Evolutionary conservation across 805 yeast species (phyloP), one percentile per base, ranked within the genome.

Genomic region (Yarrowia osloensis): DNA sequence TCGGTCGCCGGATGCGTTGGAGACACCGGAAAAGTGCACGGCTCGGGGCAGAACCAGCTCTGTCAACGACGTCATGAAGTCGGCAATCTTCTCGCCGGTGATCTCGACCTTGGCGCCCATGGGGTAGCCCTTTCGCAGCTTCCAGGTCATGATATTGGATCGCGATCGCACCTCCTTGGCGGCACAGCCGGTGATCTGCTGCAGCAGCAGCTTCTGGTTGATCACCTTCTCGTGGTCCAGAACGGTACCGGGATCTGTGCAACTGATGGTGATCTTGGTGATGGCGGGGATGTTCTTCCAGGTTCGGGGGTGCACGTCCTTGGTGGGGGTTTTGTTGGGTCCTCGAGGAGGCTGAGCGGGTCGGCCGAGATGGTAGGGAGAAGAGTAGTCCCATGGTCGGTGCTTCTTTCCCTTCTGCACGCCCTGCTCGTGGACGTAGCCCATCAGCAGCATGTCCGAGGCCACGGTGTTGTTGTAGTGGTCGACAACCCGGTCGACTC

Each of bases 11-110:
- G 92, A 80, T 52, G 84, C 81, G 77, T 86, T 86, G 35, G 86
- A 84, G 63, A 95, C 81, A 61, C 98, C 98, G 70, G 81, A 80
- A 78, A 90, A 95, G 61, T 91, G 91, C 83, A 96, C 88, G 67
- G 93, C 86, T 77, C 97, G 86, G 55, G 99, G 99, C 72, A 95
- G 83, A 21, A 95, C 98, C 70, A 96, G 80, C 79, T 95, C 99
- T 1, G 96, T 87, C 72, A 95, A 80, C 0, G 98, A 94, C 7
- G 89, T 77, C 68, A 95, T 74, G 74, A 96, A 95, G 79, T 92
- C 97, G 67, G 87, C 80, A 87, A 93, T 90, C 66, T 90, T 89
- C 71, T 87, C 84, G 54, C 98, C 99, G 35, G 81, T 81, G 67
- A 96, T 80, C 68, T 84, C 85, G 15, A 88, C 88, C 74, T 90